Conservation (phyloP, 805 yeast genomes). For the Barnettozyma salicaria region DNA sequence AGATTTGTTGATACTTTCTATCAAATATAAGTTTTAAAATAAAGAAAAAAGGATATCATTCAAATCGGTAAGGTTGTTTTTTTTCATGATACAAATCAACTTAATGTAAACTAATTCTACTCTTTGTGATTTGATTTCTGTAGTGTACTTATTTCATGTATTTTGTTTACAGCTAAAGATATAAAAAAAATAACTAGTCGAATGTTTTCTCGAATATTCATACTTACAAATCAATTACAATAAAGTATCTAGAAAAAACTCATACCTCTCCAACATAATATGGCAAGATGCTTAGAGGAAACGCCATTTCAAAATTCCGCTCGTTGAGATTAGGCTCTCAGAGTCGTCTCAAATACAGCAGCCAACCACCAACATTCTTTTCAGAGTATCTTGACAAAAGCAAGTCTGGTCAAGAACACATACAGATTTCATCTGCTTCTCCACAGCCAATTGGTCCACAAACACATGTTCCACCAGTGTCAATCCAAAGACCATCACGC, state of each 20-base stretch:
- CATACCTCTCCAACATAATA: too few species aligned
- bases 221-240: too few species aligned
- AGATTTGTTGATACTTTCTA: conserved; percentile 26
- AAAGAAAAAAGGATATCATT: conserved; percentile 1
- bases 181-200: too few species aligned
- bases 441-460: not conserved
- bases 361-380: conserved; percentile 9
- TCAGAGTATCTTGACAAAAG: conserved; percentile 2
- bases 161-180: too few species aligned
- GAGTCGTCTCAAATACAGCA: conserved; percentile 1
- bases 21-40: not conserved
- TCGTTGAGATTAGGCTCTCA: too few species aligned
- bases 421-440: not conserved
- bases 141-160: too few species aligned
- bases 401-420: not conserved
- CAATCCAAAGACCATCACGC: conserved; percentile 6
- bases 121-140: too few species aligned
- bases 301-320: too few species aligned
- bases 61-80: conserved; percentile 1
- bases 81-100: conserved; percentile 4
- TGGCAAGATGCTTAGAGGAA: too few species aligned
- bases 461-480: not conserved
- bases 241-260: too few species aligned
- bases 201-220: too few species aligned
- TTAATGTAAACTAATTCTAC: conserved; percentile 6